Conservation (phyloP, 306 rosid genomes). For the Cicer arietinum region DNA sequence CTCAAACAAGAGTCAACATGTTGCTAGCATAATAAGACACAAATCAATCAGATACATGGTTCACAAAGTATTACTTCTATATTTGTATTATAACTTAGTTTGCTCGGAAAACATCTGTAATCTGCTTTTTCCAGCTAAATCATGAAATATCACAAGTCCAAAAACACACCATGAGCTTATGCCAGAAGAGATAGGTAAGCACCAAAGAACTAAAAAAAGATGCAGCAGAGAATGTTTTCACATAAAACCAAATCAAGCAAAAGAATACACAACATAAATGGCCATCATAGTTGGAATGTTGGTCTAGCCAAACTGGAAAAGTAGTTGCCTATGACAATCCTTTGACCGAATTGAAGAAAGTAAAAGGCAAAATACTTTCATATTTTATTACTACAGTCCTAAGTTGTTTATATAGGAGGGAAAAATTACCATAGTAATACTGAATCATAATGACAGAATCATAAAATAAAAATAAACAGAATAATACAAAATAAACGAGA, state of each 20-base stretch:
- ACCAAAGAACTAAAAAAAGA: constrained; percentile 17
- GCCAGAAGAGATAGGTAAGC: constrained; percentile 18
- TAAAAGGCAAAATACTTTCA: no score
- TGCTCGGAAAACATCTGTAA: constrained; percentile 13
- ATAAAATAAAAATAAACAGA: no score
- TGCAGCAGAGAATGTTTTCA: constrained; percentile 23
- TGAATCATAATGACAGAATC: no score
- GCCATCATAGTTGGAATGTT: constrained; percentile 5
- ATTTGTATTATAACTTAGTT: constrained; percentile 8
- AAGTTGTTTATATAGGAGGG: no score
- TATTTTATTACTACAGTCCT: no score
- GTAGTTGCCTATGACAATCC: neutral
- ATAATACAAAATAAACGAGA: no score
- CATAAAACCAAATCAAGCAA: constrained; percentile 11
- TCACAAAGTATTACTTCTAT: constrained; percentile 7
- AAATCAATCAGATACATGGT: constrained; percentile 18
- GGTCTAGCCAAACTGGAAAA: neutral
- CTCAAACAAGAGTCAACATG: constrained; percentile 19
- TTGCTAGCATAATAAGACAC: constrained; percentile 17
- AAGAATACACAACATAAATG: constrained; percentile 15
- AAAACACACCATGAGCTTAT: constrained; percentile 17
- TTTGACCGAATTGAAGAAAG: neutral
- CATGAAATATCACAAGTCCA: constrained; percentile 27
- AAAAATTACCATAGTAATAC: no score
- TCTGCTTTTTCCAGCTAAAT: constrained; percentile 21